Evolutionary conservation across 192 early-diverging fungal species (phyloP), one percentile per base, ranked within the genome.

Genomic region (Lunasporangiospora selenospora): DNA sequence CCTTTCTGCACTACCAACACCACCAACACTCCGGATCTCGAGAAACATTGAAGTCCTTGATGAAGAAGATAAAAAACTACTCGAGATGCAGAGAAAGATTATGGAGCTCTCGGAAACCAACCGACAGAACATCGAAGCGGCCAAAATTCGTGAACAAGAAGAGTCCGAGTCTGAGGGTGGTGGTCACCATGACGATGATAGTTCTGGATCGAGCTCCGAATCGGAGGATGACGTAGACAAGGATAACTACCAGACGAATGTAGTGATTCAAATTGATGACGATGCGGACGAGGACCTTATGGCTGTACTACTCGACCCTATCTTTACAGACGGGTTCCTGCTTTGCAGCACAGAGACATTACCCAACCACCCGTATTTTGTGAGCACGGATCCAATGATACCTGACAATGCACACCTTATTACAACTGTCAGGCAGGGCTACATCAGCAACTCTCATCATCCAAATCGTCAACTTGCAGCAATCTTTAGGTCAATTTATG

Each of bases 201-300:
- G 73, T 36, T 63, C 64, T 4, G 53, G 47, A 24, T 50, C 60
- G 11, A 58, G 52, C 43, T 39, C 62, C 26, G 53, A 62, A 10
- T 63, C 75, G 5, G 75, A 75, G n/a, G 62, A 66, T 21, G 77
- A 67, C 19, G 48, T 45, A 0, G 70, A 76, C 4, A 62, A 77
- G 18, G 57, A 64, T 3, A 71, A 77, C 24, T 77, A 75, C 32
- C 76, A 75, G 24, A 57, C 59, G 3, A 65, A 75, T 41, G 84
- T 88, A 19, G 86, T 90, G 2, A 84, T 91, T 21, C 88, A 93
- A 75, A 89, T 93, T 57, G 91, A 93, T 53, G 91, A 93, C 53
- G 91, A 91, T 40, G 85, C 86, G 6, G 91, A 93, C 66, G 89
- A 91, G 64, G 91, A 93, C 53, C 75, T 85, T 34, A 81, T 86